Evolutionary conservation across 805 yeast species (phyloP).

Genomic region (Monosporozyma servazzii): DNA sequence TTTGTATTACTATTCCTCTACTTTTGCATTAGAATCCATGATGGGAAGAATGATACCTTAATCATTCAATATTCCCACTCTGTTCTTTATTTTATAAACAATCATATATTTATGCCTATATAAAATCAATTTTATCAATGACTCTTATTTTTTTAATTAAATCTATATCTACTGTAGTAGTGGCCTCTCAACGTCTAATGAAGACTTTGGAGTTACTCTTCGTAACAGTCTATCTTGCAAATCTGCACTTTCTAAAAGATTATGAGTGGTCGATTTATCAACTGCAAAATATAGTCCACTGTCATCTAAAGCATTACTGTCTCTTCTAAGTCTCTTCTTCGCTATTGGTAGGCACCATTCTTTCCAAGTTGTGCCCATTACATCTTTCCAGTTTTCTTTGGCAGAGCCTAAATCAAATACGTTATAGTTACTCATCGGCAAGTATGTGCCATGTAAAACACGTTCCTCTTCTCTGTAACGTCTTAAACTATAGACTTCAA

Average conservation of each 20-base stretch:
- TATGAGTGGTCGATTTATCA: slow-evolving; percentile 32
- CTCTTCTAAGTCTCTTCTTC: slow-evolving; percentile 11
- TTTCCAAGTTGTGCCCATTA: slow-evolving; percentile 60
- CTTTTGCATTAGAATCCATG: background rate
- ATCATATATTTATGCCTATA: background rate
- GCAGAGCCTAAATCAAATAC: slow-evolving; percentile 63
- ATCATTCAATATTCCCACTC: background rate
- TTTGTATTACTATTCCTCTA: background rate
- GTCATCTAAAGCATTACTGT: slow-evolving; percentile 13
- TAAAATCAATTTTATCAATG: background rate
- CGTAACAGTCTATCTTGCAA: slow-evolving; percentile 25
- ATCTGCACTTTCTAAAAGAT: slow-evolving; percentile 29
- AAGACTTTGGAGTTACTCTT: slow-evolving; percentile 26
- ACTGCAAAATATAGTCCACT: slow-evolving; percentile 44
- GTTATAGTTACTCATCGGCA: slow-evolving; percentile 41
- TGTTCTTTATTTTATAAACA: background rate
- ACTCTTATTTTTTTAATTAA: background rate
- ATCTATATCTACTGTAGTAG: background rate
- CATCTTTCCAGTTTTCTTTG: slow-evolving; percentile 48
- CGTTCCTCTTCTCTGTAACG: slow-evolving; percentile 37
- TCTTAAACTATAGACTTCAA: slow-evolving; percentile 58
- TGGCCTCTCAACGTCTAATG: slow-evolving; percentile 12
- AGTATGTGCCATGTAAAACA: slow-evolving; percentile 25
- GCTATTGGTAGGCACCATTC: slow-evolving; percentile 67
- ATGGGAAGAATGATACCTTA: background rate